Percentiles rank a stretch among this genome's conserved stretches.
phyloP scores from a whole-genome alignment of 2,329 filamentous ascomycete species.

The Trichoderma simmonsii region DNA sequence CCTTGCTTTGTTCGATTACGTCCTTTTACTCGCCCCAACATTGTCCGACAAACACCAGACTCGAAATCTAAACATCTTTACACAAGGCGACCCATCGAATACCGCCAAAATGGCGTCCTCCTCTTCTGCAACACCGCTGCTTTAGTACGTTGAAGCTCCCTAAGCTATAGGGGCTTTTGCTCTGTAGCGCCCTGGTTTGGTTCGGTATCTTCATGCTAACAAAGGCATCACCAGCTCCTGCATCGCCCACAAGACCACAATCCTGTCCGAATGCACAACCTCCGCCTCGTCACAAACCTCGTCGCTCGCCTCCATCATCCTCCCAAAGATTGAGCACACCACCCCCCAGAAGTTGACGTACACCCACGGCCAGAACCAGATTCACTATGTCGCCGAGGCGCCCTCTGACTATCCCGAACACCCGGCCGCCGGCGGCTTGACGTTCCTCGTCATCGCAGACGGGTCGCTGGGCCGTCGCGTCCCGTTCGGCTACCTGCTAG shows the following conservation, averaged over 20 bases:
- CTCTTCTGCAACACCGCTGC: slow-evolving; percentile 65
- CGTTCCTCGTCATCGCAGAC: slow-evolving; percentile 86
- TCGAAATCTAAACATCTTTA: background rate
- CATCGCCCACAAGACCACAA: slow-evolving; percentile 89
- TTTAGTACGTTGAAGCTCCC: slow-evolving; percentile 54
- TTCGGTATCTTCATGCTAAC: background rate
- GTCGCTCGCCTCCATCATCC: slow-evolving; percentile 85
- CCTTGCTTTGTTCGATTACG: background rate
- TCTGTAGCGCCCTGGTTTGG: background rate
- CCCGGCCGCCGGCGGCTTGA: slow-evolving; percentile 73
- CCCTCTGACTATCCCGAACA: slow-evolving; percentile 60
- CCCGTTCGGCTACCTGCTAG: slow-evolving; percentile 87
- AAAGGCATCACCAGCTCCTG: slow-evolving; percentile 62
- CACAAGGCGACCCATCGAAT: background rate
- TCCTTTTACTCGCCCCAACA: background rate
- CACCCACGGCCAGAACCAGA: slow-evolving; percentile 85
- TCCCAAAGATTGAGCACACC: slow-evolving; percentile 87
- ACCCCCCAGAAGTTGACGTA: slow-evolving; percentile 86
- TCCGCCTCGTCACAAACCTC: slow-evolving; percentile 80
- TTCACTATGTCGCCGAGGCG: slow-evolving; percentile 91
- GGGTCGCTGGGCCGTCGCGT: slow-evolving; percentile 79
- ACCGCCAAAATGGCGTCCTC: slow-evolving; percentile 62
- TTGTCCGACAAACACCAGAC: background rate
- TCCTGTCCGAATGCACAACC: slow-evolving; percentile 88
- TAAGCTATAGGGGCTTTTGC: background rate